Evolutionary conservation across 768 basidiomycete genomes (phyloP).

Genomic region (Pleurotus tuber-regium): DNA sequence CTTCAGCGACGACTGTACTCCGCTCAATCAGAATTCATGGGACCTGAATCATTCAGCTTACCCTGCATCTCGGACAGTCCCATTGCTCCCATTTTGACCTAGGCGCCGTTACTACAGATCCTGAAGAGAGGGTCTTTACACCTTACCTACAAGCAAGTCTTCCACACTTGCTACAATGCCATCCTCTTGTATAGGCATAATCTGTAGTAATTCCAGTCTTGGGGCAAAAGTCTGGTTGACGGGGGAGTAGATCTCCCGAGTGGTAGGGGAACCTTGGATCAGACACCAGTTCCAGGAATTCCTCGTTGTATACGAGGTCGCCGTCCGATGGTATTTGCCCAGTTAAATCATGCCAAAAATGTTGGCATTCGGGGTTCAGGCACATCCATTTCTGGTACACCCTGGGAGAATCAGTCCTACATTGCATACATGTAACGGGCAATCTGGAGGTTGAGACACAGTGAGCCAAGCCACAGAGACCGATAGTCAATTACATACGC

Average conservation of each 20-base stretch:
- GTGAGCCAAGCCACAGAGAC: too few species aligned
- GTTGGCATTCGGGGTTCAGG: conserved; percentile 52
- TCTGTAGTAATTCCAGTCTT: conserved; percentile 43
- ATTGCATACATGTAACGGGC: conserved; percentile 36
- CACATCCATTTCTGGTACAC: conserved; percentile 67
- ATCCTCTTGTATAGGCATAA: conserved; percentile 60
- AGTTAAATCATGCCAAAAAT: conserved; percentile 47
- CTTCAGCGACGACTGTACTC: conserved; percentile 16
- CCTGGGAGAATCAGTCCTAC: conserved; percentile 41
- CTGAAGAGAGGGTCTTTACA: not conserved
- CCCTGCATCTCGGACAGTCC: conserved; percentile 64
- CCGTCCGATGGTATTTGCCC: conserved; percentile 26
- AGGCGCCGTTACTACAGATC: conserved; percentile 8
- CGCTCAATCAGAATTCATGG: not conserved
- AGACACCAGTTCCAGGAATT: conserved; percentile 42
- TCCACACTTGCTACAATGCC: conserved; percentile 69
- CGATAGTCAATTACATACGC: too few species aligned
- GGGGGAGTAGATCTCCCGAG: conserved; percentile 39
- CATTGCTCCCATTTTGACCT: conserved; percentile 77
- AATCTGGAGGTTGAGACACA: not conserved
- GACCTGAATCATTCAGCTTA: conserved; percentile 22
- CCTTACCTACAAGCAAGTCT: conserved; percentile 70
- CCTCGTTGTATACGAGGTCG: conserved; percentile 41
- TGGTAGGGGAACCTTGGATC: conserved; percentile 27
- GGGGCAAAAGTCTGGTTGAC: conserved; percentile 24